These are phyloP conservation scores for Phialemoniopsis sp. DNA, from an alignment of 2,329 filamentous ascomycete genomes.

Conservation along the genomic window DNA sequence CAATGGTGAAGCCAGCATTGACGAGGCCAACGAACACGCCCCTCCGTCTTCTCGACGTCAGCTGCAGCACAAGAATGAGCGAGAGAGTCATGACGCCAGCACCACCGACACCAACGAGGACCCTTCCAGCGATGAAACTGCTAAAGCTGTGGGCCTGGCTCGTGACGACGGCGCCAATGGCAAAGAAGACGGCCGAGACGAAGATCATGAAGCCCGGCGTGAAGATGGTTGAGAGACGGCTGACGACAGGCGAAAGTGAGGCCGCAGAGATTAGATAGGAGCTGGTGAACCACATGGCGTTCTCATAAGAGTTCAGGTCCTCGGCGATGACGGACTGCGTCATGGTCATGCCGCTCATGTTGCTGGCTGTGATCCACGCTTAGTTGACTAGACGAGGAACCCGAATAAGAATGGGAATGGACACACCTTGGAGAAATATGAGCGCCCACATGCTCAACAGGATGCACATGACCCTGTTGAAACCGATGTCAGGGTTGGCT, in stretches of 20 bases:
- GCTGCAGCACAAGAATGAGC: conserved; percentile 72
- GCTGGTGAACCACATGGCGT: conserved; percentile 77
- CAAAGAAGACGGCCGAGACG: conserved; percentile 52
- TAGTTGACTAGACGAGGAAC: no score
- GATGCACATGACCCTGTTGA: conserved; percentile 37
- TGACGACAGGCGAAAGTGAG: conserved; percentile 62
- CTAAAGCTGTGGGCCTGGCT: conserved; percentile 54
- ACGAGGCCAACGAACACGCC: conserved; percentile 72
- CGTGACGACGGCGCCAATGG: conserved; percentile 61
- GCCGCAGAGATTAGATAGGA: conserved; percentile 65
- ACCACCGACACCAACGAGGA: conserved; percentile 63
- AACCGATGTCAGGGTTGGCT: conserved; percentile 14
- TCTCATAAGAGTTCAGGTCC: conserved; percentile 69
- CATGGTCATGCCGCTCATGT: conserved; percentile 78
- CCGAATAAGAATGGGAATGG: no score
- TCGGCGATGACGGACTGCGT: conserved; percentile 73
- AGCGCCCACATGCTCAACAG: conserved; percentile 49
- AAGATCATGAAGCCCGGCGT: conserved; percentile 63
- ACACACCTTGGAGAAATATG: conserved; percentile 55
- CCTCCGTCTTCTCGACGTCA: conserved; percentile 61
- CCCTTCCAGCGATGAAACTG: conserved; percentile 65
- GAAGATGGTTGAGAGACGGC: conserved; percentile 72
- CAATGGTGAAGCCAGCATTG: conserved; percentile 52
- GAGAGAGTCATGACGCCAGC: conserved; percentile 70
- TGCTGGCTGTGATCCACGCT: conserved; percentile 42